Conservation (phyloP, 805 yeast species). For the Tetrapisispora namnaoensis region DNA sequence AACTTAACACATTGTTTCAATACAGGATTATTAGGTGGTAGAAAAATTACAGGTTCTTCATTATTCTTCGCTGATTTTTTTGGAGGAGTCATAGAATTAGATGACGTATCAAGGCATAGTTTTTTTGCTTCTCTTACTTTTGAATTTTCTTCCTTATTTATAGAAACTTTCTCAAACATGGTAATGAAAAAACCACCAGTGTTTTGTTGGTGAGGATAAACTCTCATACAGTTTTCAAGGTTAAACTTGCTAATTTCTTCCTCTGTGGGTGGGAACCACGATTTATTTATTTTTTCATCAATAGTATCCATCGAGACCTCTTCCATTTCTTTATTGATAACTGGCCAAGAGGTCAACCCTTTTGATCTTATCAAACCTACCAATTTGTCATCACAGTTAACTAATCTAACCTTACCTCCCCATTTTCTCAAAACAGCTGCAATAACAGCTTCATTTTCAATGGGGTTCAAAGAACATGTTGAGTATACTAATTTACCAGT, state of each 20-base stretch:
- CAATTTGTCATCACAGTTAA: slow-evolving; percentile 58
- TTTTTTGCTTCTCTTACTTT: slow-evolving; percentile 9
- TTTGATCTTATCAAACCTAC: slow-evolving; percentile 68
- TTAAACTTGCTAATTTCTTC: slow-evolving; percentile 58
- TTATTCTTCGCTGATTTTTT: slow-evolving; percentile 57
- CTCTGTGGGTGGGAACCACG: slow-evolving; percentile 71
- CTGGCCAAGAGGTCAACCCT: slow-evolving; percentile 80
- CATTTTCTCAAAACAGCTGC: slow-evolving; percentile 81
- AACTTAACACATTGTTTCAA: slow-evolving; percentile 74
- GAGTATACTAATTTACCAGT: slow-evolving; percentile 95
- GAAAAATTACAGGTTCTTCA: slow-evolving; percentile 88
- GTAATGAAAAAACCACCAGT: slow-evolving; percentile 97
- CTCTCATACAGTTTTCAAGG: slow-evolving; percentile 77
- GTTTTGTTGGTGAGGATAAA: slow-evolving; percentile 96
- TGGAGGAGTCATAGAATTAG: slow-evolving; percentile 61
- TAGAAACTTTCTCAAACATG: slow-evolving; percentile 64
- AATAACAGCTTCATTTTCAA: slow-evolving; percentile 94
- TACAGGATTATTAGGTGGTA: slow-evolving; percentile 56
- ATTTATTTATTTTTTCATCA: slow-evolving; percentile 37
- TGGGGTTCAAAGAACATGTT: slow-evolving; percentile 91
- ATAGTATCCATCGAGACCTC: slow-evolving; percentile 36
- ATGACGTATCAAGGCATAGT: slow-evolving; percentile 31
- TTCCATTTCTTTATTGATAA: slow-evolving; percentile 68
- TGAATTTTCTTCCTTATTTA: slow-evolving; percentile 1
- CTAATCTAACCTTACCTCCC: slow-evolving; percentile 56